Evolutionary conservation across 2,329 filamentous ascomycete genomes (phyloP), one percentile per base, ranked within the genome.

Genomic region (Nigrospora sphaerica): DNA sequence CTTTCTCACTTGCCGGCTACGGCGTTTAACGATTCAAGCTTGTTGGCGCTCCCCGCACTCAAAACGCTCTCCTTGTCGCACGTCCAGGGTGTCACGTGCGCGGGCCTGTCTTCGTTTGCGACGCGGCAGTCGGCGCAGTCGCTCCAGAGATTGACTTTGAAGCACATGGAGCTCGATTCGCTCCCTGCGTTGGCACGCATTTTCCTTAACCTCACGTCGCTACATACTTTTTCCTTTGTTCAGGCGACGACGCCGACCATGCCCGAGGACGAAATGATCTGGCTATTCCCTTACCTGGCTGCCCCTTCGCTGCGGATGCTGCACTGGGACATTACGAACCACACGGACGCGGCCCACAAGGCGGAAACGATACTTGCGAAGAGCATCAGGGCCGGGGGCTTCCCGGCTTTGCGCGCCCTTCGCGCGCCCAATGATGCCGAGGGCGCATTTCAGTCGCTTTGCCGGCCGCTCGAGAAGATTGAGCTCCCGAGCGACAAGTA

Each of bases 401-500:
- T 91, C 56, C 86, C 86, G 0, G 61, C 66, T 0, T 71, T 91
- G 11, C 69, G 67, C 11, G 67, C 60, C 2, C 65, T 90, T 16
- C 78, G 86, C 45, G 72, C 80, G 0, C 86, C 85, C 1, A 80
- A 80, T 47, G 86, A 91, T 52, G 77, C 83, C 1, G 77, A 86
- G 6, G 86, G 85, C 23, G 54, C 78, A 9, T 80, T 90, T 51
- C 86, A 91, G 63, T 66, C 71, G 1, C 72, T 89, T 1, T 91
- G 86, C 62, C 75, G 74, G 38, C 85, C 85, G 1, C 67, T 74
- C 4, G 75, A 77, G 31, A 71, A 72, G 31, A 68, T 78, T 17
- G 73, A 80, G 36, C 65, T 76, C 18, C 69, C 74, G 1, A 64
- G 63, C 11, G 76, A 81, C 50, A 71, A 71, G 18, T 74, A 72